phyloP scores from a whole-genome alignment of 139 green algal genomes.

The Chlorella sp. region DNA sequence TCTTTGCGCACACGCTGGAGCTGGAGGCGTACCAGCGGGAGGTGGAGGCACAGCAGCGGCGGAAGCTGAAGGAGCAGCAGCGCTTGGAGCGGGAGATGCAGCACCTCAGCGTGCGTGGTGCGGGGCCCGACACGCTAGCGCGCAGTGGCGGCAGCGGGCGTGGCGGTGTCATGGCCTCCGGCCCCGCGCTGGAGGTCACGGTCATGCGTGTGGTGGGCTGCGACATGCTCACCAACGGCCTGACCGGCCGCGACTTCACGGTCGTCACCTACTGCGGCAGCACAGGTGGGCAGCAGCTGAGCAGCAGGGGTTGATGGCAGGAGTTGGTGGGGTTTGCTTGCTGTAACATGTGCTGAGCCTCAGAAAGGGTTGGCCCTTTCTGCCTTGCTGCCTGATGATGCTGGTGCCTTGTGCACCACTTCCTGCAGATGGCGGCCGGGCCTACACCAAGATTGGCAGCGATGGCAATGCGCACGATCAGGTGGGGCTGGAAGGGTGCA shows the following conservation, averaged over 20 bases:
- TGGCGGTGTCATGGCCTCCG: neutral
- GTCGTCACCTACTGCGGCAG: slow-evolving; percentile 3
- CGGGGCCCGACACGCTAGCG: slow-evolving; percentile 1
- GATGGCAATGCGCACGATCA: slow-evolving; percentile 38
- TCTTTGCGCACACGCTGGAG: slow-evolving; percentile 10
- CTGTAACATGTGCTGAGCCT: neutral
- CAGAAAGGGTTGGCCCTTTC: too few species aligned
- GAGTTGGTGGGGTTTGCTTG: neutral
- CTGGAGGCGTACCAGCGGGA: slow-evolving; percentile 1
- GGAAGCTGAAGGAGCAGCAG: slow-evolving; percentile 21
- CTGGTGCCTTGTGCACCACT: neutral
- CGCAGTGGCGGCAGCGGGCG: slow-evolving; percentile 5
- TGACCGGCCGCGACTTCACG: slow-evolving; percentile 13
- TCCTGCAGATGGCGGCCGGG: neutral
- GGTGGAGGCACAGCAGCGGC: slow-evolving; percentile 1
- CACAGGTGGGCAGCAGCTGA: neutral
- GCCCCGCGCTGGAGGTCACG: slow-evolving; percentile 14
- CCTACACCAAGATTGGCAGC: slow-evolving; percentile 31
- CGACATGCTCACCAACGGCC: slow-evolving; percentile 17
- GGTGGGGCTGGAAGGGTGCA: too few species aligned
- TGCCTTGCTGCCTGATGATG: neutral
- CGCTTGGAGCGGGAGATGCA: slow-evolving; percentile 9
- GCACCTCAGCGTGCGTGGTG: neutral
- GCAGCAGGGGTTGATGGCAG: neutral
- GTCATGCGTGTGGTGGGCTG: slow-evolving; percentile 40